A percentile compares a stretch with the other conserved stretches of the same genome.
Evolutionary conservation across 306 rosid species (phyloP).

Genomic region (Arachis hypogaea): DNA sequence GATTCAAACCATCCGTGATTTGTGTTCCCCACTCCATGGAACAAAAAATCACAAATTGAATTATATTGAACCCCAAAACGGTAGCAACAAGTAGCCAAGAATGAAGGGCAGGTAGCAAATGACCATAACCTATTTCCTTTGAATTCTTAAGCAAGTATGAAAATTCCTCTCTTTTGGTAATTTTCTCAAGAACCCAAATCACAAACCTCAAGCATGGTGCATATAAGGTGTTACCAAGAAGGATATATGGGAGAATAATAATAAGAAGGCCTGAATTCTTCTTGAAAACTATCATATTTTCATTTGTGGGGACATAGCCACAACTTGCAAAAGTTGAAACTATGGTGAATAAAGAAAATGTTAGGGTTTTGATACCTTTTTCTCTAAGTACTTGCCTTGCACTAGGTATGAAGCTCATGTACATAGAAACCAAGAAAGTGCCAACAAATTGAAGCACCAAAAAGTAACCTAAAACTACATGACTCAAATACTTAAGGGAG

Average conservation of each 20-base stretch:
- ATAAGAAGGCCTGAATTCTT: conserved; percentile 68
- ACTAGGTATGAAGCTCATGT: conserved; percentile 39
- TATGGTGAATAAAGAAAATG: conserved; percentile 60
- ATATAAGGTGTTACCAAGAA: conserved; percentile 70
- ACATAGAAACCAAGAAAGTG: conserved; percentile 34
- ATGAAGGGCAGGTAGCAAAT: conserved; percentile 52
- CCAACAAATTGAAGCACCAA: conserved; percentile 38
- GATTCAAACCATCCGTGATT: conserved; percentile 58
- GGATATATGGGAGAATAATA: conserved; percentile 45
- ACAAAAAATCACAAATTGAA: conserved; percentile 58
- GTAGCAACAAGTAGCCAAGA: conserved; percentile 47
- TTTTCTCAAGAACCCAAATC: conserved; percentile 49
- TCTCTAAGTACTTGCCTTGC: conserved; percentile 39
- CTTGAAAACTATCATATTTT: conserved; percentile 75
- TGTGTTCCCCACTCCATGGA: conserved; percentile 65
- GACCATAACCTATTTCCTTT: conserved; percentile 47
- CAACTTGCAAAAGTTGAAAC: conserved; percentile 72
- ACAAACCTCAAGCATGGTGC: conserved; percentile 51
- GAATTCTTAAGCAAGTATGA: conserved; percentile 45
- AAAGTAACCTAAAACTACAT: conserved; percentile 46
- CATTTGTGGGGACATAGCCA: conserved; percentile 82
- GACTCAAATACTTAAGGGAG: conserved; percentile 29
- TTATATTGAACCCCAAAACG: conserved; percentile 45
- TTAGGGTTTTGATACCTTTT: conserved; percentile 47
- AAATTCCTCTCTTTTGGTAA: conserved; percentile 51